Evolutionary conservation across 2,329 filamentous ascomycete species (phyloP).

Genomic region (Aspergillus luchuensis): DNA sequence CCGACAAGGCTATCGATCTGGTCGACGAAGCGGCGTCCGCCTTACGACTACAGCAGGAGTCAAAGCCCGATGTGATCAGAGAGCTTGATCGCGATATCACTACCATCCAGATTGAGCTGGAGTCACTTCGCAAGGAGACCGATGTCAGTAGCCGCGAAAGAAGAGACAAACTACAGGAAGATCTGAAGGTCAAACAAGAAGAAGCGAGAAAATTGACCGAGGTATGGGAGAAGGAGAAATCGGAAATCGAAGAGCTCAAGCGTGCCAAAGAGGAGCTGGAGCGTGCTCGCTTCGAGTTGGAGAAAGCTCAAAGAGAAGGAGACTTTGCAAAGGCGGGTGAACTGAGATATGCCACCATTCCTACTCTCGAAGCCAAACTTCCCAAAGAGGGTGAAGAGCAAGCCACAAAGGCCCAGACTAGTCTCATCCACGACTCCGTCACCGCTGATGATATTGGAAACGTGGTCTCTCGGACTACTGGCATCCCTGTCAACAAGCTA

Average conservation of each 20-base stretch:
- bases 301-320: constrained; percentile 81
- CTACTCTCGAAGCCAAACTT: constrained; percentile 74
- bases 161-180: constrained; percentile 78
- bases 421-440: constrained; percentile 87
- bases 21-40: constrained; percentile 95
- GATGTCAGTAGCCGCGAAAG: constrained; percentile 87
- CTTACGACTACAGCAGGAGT: constrained; percentile 89
- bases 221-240: constrained; percentile 87
- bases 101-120: constrained; percentile 95
- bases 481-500: constrained; percentile 88
- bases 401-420: constrained; percentile 51
- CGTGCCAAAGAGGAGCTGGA: constrained; percentile 86
- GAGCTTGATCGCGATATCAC: constrained; percentile 91
- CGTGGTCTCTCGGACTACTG: constrained; percentile 87
- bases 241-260: constrained; percentile 84
- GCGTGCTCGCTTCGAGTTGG: constrained; percentile 78
- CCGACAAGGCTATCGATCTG: constrained; percentile 95
- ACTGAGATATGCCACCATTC: constrained; percentile 84
- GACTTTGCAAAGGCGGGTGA: constrained; percentile 91
- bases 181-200: constrained; percentile 73
- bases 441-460: constrained; percentile 90
- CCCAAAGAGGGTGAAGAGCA: constrained; percentile 68
- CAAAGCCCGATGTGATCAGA: constrained; percentile 93
- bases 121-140: constrained; percentile 90
- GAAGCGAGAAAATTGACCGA: constrained; percentile 74